A percentile compares a stretch with the other conserved stretches of the same genome.
phyloP scores from a whole-genome alignment of 106 monocot genomes.

The Dactylorhiza incarnata region DNA sequence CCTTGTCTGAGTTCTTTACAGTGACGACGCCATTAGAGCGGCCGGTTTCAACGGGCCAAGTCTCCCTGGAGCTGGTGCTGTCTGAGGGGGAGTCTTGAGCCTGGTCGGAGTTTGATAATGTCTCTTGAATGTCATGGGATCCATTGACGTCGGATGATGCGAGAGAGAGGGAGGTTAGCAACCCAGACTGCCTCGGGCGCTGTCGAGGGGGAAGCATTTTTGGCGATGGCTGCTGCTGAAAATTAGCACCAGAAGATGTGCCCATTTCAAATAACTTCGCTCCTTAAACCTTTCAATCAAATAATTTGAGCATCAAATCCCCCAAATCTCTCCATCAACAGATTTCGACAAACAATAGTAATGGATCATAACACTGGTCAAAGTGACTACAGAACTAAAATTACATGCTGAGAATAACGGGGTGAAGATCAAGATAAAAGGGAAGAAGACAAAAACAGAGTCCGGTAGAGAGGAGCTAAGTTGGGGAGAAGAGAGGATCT shows the following conservation, averaged over 20 bases:
- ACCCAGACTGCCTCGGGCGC: constrained; percentile 30
- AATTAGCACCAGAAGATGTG: constrained; percentile 75
- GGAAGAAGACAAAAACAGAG: not conserved
- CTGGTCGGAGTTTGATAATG: constrained; percentile 61
- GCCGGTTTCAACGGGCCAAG: constrained; percentile 76
- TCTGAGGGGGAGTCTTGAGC: constrained; percentile 75
- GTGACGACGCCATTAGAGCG: constrained; percentile 15
- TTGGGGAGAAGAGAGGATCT: not conserved
- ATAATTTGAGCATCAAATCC: not conserved
- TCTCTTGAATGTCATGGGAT: constrained; percentile 46
- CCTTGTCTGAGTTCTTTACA: constrained; percentile 48
- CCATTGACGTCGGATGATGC: constrained; percentile 53
- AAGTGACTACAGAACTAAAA: not conserved
- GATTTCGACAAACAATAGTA: not conserved
- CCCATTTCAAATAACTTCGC: constrained; percentile 32
- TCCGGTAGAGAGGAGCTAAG: not conserved
- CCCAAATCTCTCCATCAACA: not conserved
- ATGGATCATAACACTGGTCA: no score
- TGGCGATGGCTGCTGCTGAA: constrained; percentile 47
- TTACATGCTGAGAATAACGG: not conserved
- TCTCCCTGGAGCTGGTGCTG: constrained; percentile 87
- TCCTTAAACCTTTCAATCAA: not conserved
- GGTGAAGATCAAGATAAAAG: not conserved
- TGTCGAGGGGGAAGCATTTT: constrained; percentile 73
- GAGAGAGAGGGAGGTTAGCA: constrained; percentile 60